Base-by-base conservation (phyloP, 108 stramenopile genomes). In the Halocafeteria seosinensis region DNA sequence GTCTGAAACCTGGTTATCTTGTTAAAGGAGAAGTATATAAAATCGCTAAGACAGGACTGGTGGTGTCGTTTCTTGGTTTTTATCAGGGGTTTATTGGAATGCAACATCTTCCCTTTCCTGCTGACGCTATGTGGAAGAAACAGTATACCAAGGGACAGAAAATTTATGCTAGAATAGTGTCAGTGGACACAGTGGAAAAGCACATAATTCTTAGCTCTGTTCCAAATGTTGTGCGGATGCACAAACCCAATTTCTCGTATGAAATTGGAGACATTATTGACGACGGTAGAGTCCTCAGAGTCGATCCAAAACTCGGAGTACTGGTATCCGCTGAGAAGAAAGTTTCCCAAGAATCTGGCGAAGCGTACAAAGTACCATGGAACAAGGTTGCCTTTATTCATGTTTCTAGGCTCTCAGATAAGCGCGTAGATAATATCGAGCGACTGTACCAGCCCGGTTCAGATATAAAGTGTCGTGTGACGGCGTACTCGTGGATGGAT, bases 41-140 rank as follows among this genome's bases (percentile, higher is more conserved):
- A 17, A 65, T 24, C 17, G 11, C 9, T 11, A 8, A 29, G 61
- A 59, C n/a, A n/a, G 38, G 69, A 11, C 27, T 65, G 24, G 3
- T 65, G 68, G 75, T 75, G 23, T 65, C 28, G 37, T 76, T 73
- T 33, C 68, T 76, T 5, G 72, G 72, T 23, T 64, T 67, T 61
- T 76, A 75, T 34, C 34, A 47, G 0, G 75, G 75, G 0, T 37
- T 62, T 34, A 37, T 76, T 2, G 68, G 67, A 67, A 62, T 69
- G 64, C 60, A 72, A 68, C 67, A 71, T 38, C 66, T 75, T 38
- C 72, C 74, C 9, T 30, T 6, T 5, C 12, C 11, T n/a, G 38
- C 0, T 28, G n/a, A 70, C 0, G 17, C 23, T 27, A 28, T 63
- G 62, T 76, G 76, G 74, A 64, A 62, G 8, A 55, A 70, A 42